Percentiles rank a stretch among this genome's conserved stretches.
Evolutionary conservation across 1,284 basidiomycete genomes (phyloP).

Genomic region (Ceratobasidium sp.): DNA sequence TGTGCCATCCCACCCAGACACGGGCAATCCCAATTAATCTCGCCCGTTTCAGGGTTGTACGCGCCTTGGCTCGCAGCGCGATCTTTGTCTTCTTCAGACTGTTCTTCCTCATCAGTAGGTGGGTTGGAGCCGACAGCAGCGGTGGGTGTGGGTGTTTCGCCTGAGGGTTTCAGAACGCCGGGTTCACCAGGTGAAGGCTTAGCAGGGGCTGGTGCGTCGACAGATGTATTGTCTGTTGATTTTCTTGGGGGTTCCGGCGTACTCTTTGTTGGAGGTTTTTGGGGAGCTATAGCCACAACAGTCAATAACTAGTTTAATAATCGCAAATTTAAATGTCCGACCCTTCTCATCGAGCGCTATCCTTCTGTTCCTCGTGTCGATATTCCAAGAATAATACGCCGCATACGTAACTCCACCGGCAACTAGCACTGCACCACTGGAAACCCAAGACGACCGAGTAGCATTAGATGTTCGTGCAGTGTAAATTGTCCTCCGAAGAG

Average conservation of each 20-base stretch:
- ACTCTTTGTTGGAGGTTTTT: not conserved
- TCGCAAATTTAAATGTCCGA: not conserved
- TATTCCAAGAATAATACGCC: conserved; percentile 24
- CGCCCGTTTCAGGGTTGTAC: conserved; percentile 92
- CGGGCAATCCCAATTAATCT: conserved; percentile 99
- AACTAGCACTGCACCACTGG: not conserved
- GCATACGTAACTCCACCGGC: conserved; percentile 24
- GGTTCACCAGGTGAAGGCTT: conserved; percentile 21
- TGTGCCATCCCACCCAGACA: conserved; percentile 99
- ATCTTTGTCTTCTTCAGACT: conserved; percentile 9
- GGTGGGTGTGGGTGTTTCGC: conserved; percentile 6
- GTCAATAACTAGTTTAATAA: not conserved
- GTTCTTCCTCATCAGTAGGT: conserved; percentile 5
- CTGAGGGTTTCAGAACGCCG: conserved; percentile 18
- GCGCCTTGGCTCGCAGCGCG: conserved; percentile 53
- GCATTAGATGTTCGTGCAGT: not conserved
- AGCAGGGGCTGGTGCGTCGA: conserved; percentile 10
- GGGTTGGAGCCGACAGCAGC: conserved; percentile 2
- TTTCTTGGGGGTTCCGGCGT: not conserved
- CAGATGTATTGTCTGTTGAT: not conserved
- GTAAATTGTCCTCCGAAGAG: conserved; percentile 17
- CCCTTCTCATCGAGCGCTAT: conserved; percentile 13
- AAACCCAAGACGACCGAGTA: conserved; percentile 4
- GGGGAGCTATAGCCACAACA: not conserved
- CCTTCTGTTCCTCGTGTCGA: not conserved